Conservation (phyloP, 169 alveolate genomes). For the Plasmodium yoelii region DNA sequence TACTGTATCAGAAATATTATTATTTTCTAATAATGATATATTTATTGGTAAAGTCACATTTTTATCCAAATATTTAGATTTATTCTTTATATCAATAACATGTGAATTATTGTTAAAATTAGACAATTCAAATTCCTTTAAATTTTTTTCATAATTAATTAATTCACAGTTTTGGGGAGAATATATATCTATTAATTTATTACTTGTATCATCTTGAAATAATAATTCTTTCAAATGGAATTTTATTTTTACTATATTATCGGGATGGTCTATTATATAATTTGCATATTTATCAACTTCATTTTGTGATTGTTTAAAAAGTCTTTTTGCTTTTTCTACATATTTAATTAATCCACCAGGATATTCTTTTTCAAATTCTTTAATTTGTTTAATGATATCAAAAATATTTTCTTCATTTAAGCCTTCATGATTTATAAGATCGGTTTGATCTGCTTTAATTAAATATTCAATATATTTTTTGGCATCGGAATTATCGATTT, state of each 20-base stretch:
- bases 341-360: conserved; percentile 89
- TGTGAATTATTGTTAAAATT: background rate
- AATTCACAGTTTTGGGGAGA: conserved; percentile 21
- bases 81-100: background rate
- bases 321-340: conserved; percentile 87
- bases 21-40: background rate
- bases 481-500: conserved; percentile 4
- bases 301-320: conserved; percentile 71
- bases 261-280: conserved; percentile 84
- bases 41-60: background rate
- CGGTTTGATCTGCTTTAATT: conserved; percentile 30
- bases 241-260: conserved; percentile 60
- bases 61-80: background rate
- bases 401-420: conserved; percentile 29
- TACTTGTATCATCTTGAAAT: conserved; percentile 87
- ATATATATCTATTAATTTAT: conserved; percentile 86
- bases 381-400: conserved; percentile 48
- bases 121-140: background rate
- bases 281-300: conserved; percentile 53
- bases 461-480: conserved; percentile 27
- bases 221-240: conserved; percentile 72
- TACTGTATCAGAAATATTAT: background rate
- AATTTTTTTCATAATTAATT: background rate
- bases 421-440: conserved; percentile 39
- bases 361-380: conserved; percentile 52